Evolutionary conservation across 2,329 filamentous ascomycete species (phyloP), one percentile per base, ranked within the genome.

Genomic region (Malbranchea zuffiana): DNA sequence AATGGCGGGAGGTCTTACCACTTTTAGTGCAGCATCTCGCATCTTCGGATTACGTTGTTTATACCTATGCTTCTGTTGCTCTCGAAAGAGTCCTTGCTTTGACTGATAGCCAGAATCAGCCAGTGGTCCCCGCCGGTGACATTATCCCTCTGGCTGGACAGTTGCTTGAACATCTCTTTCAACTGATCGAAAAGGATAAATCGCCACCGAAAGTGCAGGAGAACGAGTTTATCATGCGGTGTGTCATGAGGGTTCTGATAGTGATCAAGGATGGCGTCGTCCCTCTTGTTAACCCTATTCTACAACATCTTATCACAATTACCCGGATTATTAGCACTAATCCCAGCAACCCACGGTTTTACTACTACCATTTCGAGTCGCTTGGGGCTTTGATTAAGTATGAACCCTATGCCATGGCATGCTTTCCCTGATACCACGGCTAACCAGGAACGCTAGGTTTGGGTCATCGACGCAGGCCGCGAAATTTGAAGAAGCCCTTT

Each of bases 141-240:
- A 84, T 98, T 37, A 74, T 80, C 41, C 80, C 81, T 0, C 75
- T 90, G 44, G 77, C 88, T 16, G 87, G 86, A 57, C 85, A 93
- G 48, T 73, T 98, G 2, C 67, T 96, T 13, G 73, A 84, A 37
- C 88, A 96, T 53, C 69, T 98, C 8, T 96, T 98, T 69, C 79
- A 80, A 46, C 71, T 98, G 35, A 85, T 98, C 47, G 82, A 92
- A 55, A 84, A 82, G 55, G 81, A 94, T 50, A 69, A 72, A 3
- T 80, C 82, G 7, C 81, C 92, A 1, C 77, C 88, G 46, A 98
- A 96, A 68, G 78, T 98, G 44, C 90, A 98, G 55, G 90, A 98
- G 62, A 98, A 98, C 55, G 90, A 98, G 56, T 98, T 96, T 59
- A 61, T 98, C 53, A 96, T 98, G 87, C 83, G 86, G 51, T 98